Base-by-base conservation (phyloP, 2,329 filamentous ascomycete genomes). In the Talaromyces atroroseus region DNA sequence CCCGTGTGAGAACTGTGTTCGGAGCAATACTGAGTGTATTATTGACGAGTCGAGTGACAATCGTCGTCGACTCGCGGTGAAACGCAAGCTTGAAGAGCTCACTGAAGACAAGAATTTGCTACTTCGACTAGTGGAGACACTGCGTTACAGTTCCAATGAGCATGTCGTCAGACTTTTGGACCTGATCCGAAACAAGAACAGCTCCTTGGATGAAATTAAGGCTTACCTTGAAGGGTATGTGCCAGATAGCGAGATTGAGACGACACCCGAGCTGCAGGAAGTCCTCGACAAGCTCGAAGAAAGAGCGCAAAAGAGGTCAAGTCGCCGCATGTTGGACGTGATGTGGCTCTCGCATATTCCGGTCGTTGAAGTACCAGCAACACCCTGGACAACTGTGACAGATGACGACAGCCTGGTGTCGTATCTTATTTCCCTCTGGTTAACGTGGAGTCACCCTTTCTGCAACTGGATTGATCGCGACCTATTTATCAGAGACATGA, bases 401-500 rank as follows among this genome's bases (percentile, higher is more conserved):
- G 38, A 58, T 16, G 56, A 58, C 29, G 56, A 58, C 20, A 51
- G 50, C 29, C 40, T 58, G 12, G 56, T 58, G 36, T 58, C 56
- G 8, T 58, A 54, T 36, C 38, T 58, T 29, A 49, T 56, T 12
- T 56, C 52, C 29, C 45, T 68, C 7, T 68, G 65, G 66, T 63
- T 70, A 44, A 68, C 65, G 2, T 69, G 67, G 66, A 58, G 57
- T 7, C 66, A 68, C 58, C 67, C 66, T 2, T 69, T 64, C 26
- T 61, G 60, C 26, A 68, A 71, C 50, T 68, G 62, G 58, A 60
- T 73, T 18, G 67, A 72, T 57, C 64, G 66, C 3, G 67, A 67
- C 46, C 40, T 68, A 18, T 73, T 74, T 50, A 53, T 74, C 8
- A 59, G 63, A 26, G 69, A 68, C 40, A 74, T 74, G 71, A 61